Evolutionary conservation across 208 protist species (phyloP).

Genomic region (Leishmania braziliensis): DNA sequence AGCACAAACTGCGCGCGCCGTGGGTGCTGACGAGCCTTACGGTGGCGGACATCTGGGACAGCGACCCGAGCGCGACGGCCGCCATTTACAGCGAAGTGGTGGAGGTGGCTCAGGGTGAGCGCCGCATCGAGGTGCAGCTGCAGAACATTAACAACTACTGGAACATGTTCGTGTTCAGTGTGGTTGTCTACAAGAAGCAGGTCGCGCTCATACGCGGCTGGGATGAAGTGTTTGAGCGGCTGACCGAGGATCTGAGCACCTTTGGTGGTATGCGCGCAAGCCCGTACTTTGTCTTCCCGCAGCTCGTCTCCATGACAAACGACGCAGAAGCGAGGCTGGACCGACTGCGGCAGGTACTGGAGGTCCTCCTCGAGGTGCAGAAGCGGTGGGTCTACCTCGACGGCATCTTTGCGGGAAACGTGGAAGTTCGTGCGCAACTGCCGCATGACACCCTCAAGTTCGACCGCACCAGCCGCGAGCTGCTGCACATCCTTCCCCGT

Average conservation of each 20-base stretch:
- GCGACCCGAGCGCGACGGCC: constrained; percentile 91
- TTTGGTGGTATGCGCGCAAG: constrained; percentile 95
- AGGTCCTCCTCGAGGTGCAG: constrained; percentile 96
- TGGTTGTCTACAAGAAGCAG: constrained; percentile 96
- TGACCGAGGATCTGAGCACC: constrained; percentile 95
- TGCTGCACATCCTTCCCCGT: constrained; percentile 92
- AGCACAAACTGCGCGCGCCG: constrained; percentile 91
- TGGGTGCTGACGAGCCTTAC: constrained; percentile 89
- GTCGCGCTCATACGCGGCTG: constrained; percentile 95
- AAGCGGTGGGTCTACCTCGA: constrained; percentile 98
- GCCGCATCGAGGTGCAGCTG: constrained; percentile 88
- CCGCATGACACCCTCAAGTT: constrained; percentile 95
- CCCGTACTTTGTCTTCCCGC: constrained; percentile 93
- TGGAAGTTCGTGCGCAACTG: constrained; percentile 96
- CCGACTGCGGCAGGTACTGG: constrained; percentile 89
- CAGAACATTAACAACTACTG: constrained; percentile 92
- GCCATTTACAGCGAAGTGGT: constrained; percentile 95
- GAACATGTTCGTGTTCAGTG: constrained; percentile 91
- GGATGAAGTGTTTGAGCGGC: constrained; percentile 95
- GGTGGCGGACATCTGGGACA: constrained; percentile 88
- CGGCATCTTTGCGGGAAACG: constrained; percentile 95
- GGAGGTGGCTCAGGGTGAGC: constrained; percentile 81
- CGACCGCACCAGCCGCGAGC: constrained; percentile 93
- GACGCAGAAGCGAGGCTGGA: constrained; percentile 95
- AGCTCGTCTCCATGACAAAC: constrained; percentile 65